Evolutionary conservation across 345 rosid genomes (phyloP).

Genomic region (Pistacia vera): DNA sequence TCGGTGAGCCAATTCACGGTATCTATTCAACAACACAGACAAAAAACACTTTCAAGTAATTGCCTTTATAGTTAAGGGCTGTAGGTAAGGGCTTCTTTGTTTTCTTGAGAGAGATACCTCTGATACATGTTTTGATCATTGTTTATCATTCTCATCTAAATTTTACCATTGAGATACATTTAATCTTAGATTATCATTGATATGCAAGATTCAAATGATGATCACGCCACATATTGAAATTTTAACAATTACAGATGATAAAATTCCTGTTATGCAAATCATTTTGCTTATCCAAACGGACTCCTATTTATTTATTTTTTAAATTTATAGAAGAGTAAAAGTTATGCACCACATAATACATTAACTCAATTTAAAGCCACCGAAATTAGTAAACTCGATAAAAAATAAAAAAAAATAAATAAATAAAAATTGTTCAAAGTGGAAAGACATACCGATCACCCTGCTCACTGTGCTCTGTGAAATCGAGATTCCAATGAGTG

Average conservation of each 20-base stretch:
- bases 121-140: too few species aligned
- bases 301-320: too few species aligned
- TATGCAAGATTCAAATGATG: too few species aligned
- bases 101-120: too few species aligned
- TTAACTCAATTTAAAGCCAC: not conserved
- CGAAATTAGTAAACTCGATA: not conserved
- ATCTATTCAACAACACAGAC: conserved; percentile 23
- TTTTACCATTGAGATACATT: too few species aligned
- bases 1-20: conserved; percentile 42
- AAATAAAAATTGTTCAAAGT: not conserved
- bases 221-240: not conserved
- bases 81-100: too few species aligned
- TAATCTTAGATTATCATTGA: too few species aligned
- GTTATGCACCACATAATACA: not conserved
- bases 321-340: not conserved
- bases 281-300: not conserved
- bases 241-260: not conserved
- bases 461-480: conserved; percentile 42
- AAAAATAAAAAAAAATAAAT: not conserved
- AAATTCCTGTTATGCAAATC: too few species aligned
- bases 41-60: not conserved
- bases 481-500: conserved; percentile 45
- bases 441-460: conserved; percentile 29
- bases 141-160: too few species aligned
- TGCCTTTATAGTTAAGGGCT: too few species aligned